These are phyloP conservation scores for Aspergillus asperescens DNA, from an alignment of 495 filamentous ascomycete genomes.

Conservation along the genomic window DNA sequence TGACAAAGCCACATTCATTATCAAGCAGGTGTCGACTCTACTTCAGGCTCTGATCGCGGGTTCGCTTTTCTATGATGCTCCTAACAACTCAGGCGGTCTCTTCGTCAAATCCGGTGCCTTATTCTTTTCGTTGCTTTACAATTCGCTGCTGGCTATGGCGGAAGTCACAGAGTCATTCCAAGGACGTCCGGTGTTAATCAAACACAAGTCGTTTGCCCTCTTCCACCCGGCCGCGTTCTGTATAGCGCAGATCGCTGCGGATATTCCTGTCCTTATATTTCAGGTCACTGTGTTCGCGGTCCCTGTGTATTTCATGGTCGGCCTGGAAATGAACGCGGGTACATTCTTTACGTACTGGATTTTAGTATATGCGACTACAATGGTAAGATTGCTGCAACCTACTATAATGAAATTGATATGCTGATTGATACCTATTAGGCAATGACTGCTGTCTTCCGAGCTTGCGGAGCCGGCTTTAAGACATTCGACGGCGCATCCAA, in stretches of 20 bases:
- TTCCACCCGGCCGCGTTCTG: conserved; percentile 70
- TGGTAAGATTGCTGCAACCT: conserved; percentile 19
- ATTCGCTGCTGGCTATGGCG: conserved; percentile 63
- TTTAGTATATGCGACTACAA: conserved; percentile 17
- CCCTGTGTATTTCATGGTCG: conserved; percentile 71
- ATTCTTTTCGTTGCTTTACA: conserved; percentile 75
- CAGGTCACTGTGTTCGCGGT: conserved; percentile 61
- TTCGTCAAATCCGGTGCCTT: conserved; percentile 51
- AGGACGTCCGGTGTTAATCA: conserved; percentile 64
- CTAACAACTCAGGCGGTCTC: conserved; percentile 38
- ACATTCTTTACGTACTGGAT: conserved; percentile 50
- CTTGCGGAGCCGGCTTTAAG: conserved; percentile 43
- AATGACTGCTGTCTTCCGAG: conserved; percentile 50
- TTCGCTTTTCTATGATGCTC: conserved; percentile 38
- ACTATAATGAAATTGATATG: neutral
- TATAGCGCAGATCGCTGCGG: conserved; percentile 63
- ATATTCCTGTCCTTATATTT: conserved; percentile 61
- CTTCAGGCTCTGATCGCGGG: conserved; percentile 39
- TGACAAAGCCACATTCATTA: conserved; percentile 54
- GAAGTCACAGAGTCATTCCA: conserved; percentile 68
- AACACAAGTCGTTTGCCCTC: conserved; percentile 71
- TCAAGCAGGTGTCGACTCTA: conserved; percentile 50
- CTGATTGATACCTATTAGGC: conserved; percentile 19
- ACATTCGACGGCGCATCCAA: conserved; percentile 54
- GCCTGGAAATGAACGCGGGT: conserved; percentile 42